Base-by-base conservation (phyloP, 225 moss, liverwort and hornwort genomes). In the Pseudisothecium myosuroides region DNA sequence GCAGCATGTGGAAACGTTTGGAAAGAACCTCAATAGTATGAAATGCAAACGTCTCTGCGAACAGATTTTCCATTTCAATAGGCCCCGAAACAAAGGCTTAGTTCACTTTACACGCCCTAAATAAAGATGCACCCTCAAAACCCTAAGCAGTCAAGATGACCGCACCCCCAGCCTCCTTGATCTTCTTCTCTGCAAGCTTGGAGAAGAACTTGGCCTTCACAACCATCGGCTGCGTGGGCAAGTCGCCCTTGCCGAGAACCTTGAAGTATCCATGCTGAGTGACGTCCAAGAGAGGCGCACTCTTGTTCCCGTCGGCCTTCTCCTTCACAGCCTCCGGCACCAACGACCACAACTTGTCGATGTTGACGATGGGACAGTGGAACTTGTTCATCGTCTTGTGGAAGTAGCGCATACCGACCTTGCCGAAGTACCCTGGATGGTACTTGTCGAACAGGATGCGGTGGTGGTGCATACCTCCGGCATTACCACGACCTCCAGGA, bases 321-420 rank as follows among this genome's bases (percentile, higher is more conserved):
- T 86, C 90, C 82, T 90, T 93, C 59, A 92, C 91, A 80, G 84
- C 84, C 77, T 93, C 93, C 61, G 93, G 93, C 84, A 93, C 93
- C 88, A 93, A 72, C 76, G 93, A 92, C 93, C 93, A 93, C 88
- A 93, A 41, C 89, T 92, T 93, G 79, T 93, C 93, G 39, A 92
- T 89, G 76, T 93, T 93, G 27, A 93, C 91, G 20, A 93, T 92
- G 36, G 93, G 93, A 27, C 93, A 93, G 76, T 93, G 93, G 17
- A 90, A 93, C 90, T 93, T 91, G 87, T 93, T 93, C 93, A 92
- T 93, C 76, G 93, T 91, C 93, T 93, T 93, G 87, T 93, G 93
- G 80, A 93, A 93, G 78, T 93, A 93, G 39, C 93, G 90, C 93
- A 93, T 93, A 47, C 93, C 93, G 77, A 93, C 93, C 90, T 93